phyloP scores from a whole-genome alignment of 177 flowering plant species.

The Vitis hybrid region DNA sequence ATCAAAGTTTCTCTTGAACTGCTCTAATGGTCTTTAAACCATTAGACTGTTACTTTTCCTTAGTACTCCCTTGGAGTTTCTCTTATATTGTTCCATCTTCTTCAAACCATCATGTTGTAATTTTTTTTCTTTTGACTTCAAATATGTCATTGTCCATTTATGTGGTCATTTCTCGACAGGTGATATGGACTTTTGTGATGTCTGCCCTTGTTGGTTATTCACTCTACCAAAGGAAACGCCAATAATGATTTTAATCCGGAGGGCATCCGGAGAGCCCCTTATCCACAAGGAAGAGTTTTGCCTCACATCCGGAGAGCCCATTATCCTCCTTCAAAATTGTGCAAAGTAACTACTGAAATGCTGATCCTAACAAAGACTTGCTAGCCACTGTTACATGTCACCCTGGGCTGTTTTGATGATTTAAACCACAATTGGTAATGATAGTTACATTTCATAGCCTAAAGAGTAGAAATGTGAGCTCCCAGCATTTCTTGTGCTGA shows the following conservation, averaged over 20 bases:
- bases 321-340: neutral
- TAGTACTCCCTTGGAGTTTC: no score
- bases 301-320: neutral
- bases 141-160: neutral
- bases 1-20: neutral
- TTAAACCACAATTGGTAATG: neutral
- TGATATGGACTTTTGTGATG: conserved; percentile 94
- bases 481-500: no score
- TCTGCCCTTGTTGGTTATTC: conserved; percentile 97
- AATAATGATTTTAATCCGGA: conserved; percentile 12
- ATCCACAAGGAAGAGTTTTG: neutral
- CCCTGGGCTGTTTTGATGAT: no score
- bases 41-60: neutral
- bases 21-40: neutral
- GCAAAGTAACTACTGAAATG: neutral
- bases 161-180: conserved; percentile 42
- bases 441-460: neutral
- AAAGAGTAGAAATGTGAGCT: neutral
- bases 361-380: neutral
- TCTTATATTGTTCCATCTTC: no score
- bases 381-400: neutral
- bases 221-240: conserved; percentile 80
- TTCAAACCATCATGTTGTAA: no score
- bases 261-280: neutral
- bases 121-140: neutral